Base-by-base conservation (phyloP, 345 rosid genomes). In the Conringia planisiliqua region DNA sequence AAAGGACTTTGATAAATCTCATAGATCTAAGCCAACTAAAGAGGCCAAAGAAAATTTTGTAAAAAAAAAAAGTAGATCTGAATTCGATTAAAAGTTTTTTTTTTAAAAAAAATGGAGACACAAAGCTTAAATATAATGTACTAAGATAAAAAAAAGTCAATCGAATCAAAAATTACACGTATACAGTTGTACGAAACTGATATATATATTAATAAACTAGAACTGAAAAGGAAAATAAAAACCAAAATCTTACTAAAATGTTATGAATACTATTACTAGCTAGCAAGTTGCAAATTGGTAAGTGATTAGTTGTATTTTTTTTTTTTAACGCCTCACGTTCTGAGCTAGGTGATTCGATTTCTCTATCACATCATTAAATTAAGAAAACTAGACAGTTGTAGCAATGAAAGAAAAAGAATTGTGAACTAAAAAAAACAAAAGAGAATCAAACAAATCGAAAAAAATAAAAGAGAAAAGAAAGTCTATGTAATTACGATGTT, bases 221-320 rank as follows among this genome's bases (percentile, higher is more conserved):
- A 44, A 4, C 24, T 22, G 24, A 22, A 1, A 56, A 55, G 7
- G 24, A 22, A 22, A 22, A 22, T 22, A 22, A 22, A 29, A 38
- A 39, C 0, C 0, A 11, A 71, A 35, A 35, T 59, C 47, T 46
- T 4, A 35, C 14, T 5, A 36, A n/a, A 43, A 32, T 26, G 58
- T 54, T 17, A 60, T 63, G 10, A 63, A 35, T 35, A 63, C 66
- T 46, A 60, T 22, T 22, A 22, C 24, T 22, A 22, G 24, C 11
- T 65, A 30, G 78, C 78, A 65, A 74, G 59, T 66, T 66, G 72
- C 59, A 46, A 2, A 30, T 22, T 27, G 10, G 54, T 48, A 48
- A 35, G 22, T 35, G 18, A 20, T 17, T 30, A 12, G 60, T 55
- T 55, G 6, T 32, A 27, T 18, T 30, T 16, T 29, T 30, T 56